Percentiles rank a stretch among this genome's conserved stretches.
Conservation (phyloP, 2,329 filamentous ascomycete genomes). For the Paramyrothecium sp. region DNA sequence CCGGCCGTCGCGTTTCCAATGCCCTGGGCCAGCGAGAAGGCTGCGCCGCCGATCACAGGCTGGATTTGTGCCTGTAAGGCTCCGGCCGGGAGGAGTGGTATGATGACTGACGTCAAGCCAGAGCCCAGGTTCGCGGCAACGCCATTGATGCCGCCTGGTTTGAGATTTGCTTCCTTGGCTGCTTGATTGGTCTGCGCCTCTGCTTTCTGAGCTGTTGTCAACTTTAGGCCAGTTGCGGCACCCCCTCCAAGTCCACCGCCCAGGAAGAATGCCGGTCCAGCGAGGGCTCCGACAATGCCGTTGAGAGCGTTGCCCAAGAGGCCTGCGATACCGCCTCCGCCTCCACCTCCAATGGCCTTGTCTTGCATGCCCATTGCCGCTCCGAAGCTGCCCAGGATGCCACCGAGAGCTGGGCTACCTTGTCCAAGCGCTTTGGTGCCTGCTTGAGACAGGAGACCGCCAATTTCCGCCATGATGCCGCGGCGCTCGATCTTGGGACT, state of each 20-base stretch:
- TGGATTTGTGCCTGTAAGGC: neutral
- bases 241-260: neutral
- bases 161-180: neutral
- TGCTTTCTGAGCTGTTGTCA: neutral
- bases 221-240: neutral
- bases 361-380: neutral
- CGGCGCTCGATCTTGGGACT: neutral
- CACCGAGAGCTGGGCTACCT: neutral
- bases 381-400: neutral
- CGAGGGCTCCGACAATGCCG: neutral
- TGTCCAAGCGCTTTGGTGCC: neutral
- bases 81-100: neutral
- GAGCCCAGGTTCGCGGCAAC: neutral
- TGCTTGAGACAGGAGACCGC: neutral
- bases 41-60: neutral
- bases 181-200: neutral
- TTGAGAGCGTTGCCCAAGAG: neutral
- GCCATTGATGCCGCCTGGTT: neutral
- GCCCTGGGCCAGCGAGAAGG: neutral
- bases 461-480: neutral
- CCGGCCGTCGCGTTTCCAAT: neutral
- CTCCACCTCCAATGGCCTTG: neutral
- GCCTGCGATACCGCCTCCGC: neutral
- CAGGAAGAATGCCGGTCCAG: neutral
- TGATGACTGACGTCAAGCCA: neutral